phyloP scores from a whole-genome alignment of 2,329 filamentous ascomycete species.

The Mycosphaerella arachidis region DNA sequence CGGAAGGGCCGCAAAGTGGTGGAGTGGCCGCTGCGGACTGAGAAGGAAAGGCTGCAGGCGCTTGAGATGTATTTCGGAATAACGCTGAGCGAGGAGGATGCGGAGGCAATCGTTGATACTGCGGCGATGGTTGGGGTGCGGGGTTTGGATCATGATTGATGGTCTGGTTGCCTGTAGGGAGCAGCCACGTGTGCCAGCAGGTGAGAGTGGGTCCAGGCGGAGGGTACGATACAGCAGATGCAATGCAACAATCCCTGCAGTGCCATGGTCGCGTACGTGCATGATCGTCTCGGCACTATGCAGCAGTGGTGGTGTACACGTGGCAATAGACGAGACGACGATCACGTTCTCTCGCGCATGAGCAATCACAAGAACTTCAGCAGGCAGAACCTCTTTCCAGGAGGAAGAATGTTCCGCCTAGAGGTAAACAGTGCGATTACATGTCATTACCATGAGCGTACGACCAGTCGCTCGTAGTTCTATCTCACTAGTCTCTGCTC shows the following conservation, averaged over 20 bases:
- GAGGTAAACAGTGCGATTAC: neutral
- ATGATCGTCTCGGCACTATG: neutral
- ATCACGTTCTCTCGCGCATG: neutral
- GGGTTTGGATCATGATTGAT: slow-evolving; percentile 10
- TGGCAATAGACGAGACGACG: neutral
- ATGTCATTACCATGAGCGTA: neutral
- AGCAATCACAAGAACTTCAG: too few species aligned
- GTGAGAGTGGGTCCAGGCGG: neutral
- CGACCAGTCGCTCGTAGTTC: neutral
- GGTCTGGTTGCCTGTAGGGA: neutral
- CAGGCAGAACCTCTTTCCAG: neutral
- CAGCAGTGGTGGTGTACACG: neutral
- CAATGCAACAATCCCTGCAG: neutral
- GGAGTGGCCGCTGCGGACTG: slow-evolving; percentile 38
- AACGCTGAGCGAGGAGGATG: slow-evolving; percentile 36
- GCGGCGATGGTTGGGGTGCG: slow-evolving; percentile 16
- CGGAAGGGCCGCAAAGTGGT: slow-evolving; percentile 33
- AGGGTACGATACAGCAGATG: neutral
- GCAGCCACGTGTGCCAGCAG: too few species aligned
- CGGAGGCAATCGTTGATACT: slow-evolving; percentile 34
- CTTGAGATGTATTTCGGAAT: slow-evolving; percentile 46
- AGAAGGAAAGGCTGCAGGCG: slow-evolving; percentile 41
- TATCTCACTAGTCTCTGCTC: neutral
- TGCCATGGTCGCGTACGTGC: neutral
- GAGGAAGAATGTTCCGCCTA: neutral